Conservation (phyloP, 2,329 filamentous ascomycete species). For the Teratosphaeria nubilosa region DNA sequence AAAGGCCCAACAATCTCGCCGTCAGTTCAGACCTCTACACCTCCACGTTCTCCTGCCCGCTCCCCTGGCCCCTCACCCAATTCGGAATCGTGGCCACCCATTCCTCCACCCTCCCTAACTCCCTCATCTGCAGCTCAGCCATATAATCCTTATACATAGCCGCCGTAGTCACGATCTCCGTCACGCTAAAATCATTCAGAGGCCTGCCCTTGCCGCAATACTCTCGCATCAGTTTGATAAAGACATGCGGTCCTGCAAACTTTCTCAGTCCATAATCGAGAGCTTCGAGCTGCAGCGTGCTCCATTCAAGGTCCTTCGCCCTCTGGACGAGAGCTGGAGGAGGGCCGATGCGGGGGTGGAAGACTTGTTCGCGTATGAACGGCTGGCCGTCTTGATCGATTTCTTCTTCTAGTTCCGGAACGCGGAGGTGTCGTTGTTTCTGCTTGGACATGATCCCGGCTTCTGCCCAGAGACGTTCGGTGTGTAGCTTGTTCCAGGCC, state of each 20-base stretch:
- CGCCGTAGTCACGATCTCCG: conserved; percentile 23
- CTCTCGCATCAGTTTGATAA: conserved; percentile 15
- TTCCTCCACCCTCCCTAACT: conserved; percentile 9
- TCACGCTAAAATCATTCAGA: conserved; percentile 20
- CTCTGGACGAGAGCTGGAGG: conserved; percentile 11
- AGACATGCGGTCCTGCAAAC: conserved; percentile 17
- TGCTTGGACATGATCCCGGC: conserved; percentile 2
- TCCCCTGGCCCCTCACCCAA: conserved; percentile 8
- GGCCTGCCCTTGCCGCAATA: conserved; percentile 12
- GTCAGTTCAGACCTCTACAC: background rate
- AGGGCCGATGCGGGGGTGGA: conserved; percentile 23
- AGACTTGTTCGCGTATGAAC: conserved; percentile 30
- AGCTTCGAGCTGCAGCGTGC: conserved; percentile 20
- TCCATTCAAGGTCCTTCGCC: conserved; percentile 21
- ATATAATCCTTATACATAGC: conserved; percentile 13
- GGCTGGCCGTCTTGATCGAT: conserved; percentile 29
- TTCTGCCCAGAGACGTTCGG: conserved; percentile 11
- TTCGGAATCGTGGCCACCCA: conserved; percentile 20
- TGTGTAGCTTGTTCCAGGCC: conserved; percentile 17
- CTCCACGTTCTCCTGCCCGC: conserved; percentile 9
- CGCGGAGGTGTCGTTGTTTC: conserved; percentile 14
- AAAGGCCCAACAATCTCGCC: background rate
- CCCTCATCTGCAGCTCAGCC: conserved; percentile 2
- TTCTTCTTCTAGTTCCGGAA: conserved; percentile 10
- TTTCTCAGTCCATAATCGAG: conserved; percentile 18